Evolutionary conservation across 768 basidiomycete species (phyloP).

Genomic region (Mycena indigotica): DNA sequence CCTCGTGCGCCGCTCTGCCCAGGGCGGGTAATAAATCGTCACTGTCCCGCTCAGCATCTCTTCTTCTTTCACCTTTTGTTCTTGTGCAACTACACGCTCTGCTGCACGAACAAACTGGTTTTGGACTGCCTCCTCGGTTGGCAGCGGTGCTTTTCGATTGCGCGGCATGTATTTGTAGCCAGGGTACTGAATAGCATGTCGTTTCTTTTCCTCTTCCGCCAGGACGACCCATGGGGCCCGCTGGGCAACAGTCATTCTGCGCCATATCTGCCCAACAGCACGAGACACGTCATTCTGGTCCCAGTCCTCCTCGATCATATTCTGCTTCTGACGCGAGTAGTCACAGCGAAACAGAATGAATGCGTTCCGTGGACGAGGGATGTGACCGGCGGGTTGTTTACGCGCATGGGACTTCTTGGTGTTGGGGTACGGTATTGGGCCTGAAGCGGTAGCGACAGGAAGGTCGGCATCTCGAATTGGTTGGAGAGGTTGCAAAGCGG

Average conservation of each 20-base stretch:
- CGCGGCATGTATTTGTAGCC: conserved; percentile 45
- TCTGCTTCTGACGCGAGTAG: conserved; percentile 63
- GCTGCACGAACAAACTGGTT: conserved; percentile 7
- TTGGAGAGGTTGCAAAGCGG: neutral
- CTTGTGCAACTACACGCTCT: conserved; percentile 9
- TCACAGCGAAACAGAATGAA: conserved; percentile 82
- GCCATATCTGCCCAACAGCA: conserved; percentile 70
- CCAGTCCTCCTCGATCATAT: conserved; percentile 55
- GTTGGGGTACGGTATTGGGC: conserved; percentile 15
- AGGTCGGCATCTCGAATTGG: conserved; percentile 6
- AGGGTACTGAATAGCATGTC: conserved; percentile 44
- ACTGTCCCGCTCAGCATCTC: conserved; percentile 9
- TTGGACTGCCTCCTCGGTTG: conserved; percentile 6
- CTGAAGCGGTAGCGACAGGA: conserved; percentile 17
- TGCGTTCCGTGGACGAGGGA: conserved; percentile 74
- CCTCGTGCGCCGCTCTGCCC: conserved; percentile 19
- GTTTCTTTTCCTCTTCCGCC: conserved; percentile 51
- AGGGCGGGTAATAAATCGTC: conserved; percentile 20
- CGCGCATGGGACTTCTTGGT: conserved; percentile 51
- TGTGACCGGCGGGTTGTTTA: conserved; percentile 54
- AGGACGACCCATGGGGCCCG: conserved; percentile 53
- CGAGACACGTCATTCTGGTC: conserved; percentile 72
- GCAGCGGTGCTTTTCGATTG: conserved; percentile 1
- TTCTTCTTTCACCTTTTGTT: conserved; percentile 1
- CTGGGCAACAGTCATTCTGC: conserved; percentile 48